A percentile compares a stretch with the other conserved stretches of the same genome.
phyloP scores from a whole-genome alignment of 225 moss, liverwort and hornwort species.

The Marchantia polymorpha region DNA sequence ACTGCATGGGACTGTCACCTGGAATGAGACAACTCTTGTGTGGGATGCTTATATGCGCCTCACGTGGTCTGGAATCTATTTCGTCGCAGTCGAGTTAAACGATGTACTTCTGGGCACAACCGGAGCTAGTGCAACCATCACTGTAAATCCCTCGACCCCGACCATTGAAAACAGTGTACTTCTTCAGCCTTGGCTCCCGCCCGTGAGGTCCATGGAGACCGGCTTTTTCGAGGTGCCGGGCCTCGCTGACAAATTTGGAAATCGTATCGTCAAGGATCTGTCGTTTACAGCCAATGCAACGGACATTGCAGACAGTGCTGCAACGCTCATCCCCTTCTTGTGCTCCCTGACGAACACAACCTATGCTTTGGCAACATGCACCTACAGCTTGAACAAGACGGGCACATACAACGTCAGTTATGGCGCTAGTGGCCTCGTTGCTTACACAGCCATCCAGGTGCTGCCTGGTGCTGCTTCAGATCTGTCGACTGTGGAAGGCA shows the following conservation, averaged over 20 bases:
- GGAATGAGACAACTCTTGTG: background rate
- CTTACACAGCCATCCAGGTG: background rate
- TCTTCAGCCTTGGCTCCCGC: conserved; percentile 11
- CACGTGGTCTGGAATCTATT: conserved; percentile 22
- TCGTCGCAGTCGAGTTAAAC: conserved; percentile 4
- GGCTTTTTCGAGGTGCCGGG: conserved; percentile 12
- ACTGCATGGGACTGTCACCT: conserved; percentile 5
- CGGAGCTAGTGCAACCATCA: conserved; percentile 15
- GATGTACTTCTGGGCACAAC: conserved; percentile 15
- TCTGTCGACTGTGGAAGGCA: conserved; percentile 5
- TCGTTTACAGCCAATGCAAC: conserved; percentile 24
- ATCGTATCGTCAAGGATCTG: conserved; percentile 19
- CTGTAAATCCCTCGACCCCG: conserved; percentile 13
- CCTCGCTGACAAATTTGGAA: conserved; percentile 21
- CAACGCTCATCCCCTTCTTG: background rate
- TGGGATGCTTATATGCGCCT: conserved; percentile 13
- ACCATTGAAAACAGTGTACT: conserved; percentile 13
- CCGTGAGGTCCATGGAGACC: conserved; percentile 2
- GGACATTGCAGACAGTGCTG: background rate
- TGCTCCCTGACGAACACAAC: conserved; percentile 24
- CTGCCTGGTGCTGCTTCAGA: conserved; percentile 11
- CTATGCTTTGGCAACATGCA: conserved; percentile 21
- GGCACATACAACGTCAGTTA: conserved; percentile 18
- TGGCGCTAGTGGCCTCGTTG: conserved; percentile 10
- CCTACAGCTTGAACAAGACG: conserved; percentile 13